These are phyloP conservation scores for Hypoxylon subgilvum DNA, from an alignment of 495 filamentous ascomycete species.

Conservation along the genomic window DNA sequence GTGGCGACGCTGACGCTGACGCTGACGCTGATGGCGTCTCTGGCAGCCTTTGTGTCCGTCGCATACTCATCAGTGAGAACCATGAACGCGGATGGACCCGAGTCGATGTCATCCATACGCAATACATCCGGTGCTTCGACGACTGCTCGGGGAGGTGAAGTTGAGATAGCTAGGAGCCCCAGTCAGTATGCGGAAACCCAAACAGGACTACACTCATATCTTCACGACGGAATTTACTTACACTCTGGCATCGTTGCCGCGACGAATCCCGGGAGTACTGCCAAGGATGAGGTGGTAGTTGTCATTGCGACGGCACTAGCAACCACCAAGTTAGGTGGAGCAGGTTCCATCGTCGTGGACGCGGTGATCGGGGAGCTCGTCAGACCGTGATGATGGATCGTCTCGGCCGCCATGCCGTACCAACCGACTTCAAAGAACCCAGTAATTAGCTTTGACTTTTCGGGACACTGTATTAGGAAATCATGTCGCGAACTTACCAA, in stretches of 20 bases:
- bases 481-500: constrained; percentile 4
- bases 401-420: constrained; percentile 13
- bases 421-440: constrained; percentile 12
- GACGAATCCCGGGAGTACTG: background rate
- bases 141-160: background rate
- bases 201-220: no score
- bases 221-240: no score
- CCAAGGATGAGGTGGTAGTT: background rate
- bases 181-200: background rate
- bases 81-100: background rate
- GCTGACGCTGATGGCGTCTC: background rate
- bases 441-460: background rate
- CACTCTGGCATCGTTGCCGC: background rate
- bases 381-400: background rate
- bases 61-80: background rate
- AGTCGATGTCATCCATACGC: background rate
- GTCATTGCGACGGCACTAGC: background rate
- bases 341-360: constrained; percentile 1
- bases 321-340: background rate
- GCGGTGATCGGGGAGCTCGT: background rate
- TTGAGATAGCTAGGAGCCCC: background rate
- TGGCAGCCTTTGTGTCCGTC: background rate
- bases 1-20: constrained; percentile 1
- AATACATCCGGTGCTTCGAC: background rate
- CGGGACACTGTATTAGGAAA: background rate